A percentile compares a stretch with the other conserved stretches of the same genome.
These are phyloP conservation scores for Claviceps humidiphila DNA, from an alignment of 2,329 filamentous ascomycete genomes.

Conservation along the genomic window DNA sequence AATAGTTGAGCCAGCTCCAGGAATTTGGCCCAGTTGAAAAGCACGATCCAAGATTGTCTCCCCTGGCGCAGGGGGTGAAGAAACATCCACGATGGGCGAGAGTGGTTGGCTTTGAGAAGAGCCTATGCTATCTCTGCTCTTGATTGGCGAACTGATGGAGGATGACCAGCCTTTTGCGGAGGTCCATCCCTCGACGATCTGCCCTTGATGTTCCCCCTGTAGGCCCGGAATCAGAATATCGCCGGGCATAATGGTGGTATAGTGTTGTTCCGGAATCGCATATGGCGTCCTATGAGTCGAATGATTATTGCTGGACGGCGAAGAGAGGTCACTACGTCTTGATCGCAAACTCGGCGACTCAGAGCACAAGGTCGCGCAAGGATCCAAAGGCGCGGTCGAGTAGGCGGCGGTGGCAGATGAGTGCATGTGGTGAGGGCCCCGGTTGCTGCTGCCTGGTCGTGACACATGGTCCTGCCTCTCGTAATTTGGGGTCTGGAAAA, in stretches of 20 bases:
- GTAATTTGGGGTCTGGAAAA: constrained; percentile 31
- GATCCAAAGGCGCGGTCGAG: constrained; percentile 33
- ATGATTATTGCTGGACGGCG: constrained; percentile 37
- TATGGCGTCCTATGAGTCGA: constrained; percentile 25
- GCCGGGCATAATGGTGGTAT: constrained; percentile 36
- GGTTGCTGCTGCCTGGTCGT: constrained; percentile 31
- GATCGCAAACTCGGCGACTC: constrained; percentile 49
- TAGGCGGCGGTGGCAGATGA: constrained; percentile 35
- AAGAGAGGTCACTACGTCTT: constrained; percentile 49
- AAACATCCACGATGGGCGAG: constrained; percentile 25
- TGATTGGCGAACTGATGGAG: constrained; percentile 41
- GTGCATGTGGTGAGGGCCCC: constrained; percentile 31
- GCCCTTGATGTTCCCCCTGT: constrained; percentile 38
- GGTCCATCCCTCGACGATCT: constrained; percentile 49
- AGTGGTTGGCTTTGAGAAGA: constrained; percentile 34
- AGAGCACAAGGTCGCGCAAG: constrained; percentile 39
- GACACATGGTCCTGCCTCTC: constrained; percentile 29
- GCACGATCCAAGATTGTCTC: constrained; percentile 57
- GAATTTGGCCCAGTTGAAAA: constrained; percentile 50
- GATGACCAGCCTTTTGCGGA: constrained; percentile 46
- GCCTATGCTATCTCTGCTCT: constrained; percentile 40
- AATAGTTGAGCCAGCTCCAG: constrained; percentile 40
- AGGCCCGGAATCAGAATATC: constrained; percentile 45
- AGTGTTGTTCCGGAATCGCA: constrained; percentile 30
- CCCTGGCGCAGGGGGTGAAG: constrained; percentile 39